These are phyloP conservation scores for Leccinum pellstonianum DNA, from an alignment of 768 basidiomycete species.

Conservation along the genomic window DNA sequence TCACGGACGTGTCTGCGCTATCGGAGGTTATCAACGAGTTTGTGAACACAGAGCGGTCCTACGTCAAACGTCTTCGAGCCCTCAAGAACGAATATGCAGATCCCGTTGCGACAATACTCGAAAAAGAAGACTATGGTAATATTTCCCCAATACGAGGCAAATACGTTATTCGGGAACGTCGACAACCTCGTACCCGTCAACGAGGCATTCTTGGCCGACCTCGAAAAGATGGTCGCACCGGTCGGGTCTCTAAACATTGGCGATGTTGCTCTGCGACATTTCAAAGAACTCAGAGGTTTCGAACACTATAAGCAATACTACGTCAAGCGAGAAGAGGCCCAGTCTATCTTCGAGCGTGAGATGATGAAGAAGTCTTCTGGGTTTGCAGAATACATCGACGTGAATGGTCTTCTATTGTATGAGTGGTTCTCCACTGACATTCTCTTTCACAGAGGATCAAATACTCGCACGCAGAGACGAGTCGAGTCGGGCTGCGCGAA, in stretches of 20 bases:
- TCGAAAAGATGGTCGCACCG: constrained; percentile 76
- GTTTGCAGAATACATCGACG: constrained; percentile 87
- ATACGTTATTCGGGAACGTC: constrained; percentile 90
- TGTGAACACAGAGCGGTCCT: constrained; percentile 84
- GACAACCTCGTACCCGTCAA: constrained; percentile 89
- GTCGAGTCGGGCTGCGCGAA: constrained; percentile 86
- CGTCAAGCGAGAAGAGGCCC: constrained; percentile 89
- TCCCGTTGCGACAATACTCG: constrained; percentile 86
- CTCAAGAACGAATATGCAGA: constrained; percentile 90
- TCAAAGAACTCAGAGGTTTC: constrained; percentile 80
- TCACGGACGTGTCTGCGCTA: constrained; percentile 64
- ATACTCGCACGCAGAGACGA: constrained; percentile 71
- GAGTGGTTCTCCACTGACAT: constrained; percentile 12
- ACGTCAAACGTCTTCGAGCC: constrained; percentile 77
- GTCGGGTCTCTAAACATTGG: constrained; percentile 63
- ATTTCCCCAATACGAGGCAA: constrained; percentile 87
- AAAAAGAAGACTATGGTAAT: constrained; percentile 83
- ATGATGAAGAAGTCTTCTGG: constrained; percentile 74
- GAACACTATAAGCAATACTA: constrained; percentile 93
- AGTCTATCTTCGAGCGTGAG: constrained; percentile 82
- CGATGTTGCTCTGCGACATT: constrained; percentile 83
- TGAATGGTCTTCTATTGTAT: constrained; percentile 40
- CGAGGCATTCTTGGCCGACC: constrained; percentile 76
- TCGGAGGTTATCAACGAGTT: constrained; percentile 81
- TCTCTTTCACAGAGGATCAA: constrained; percentile 64